Conservation (phyloP, 2,329 filamentous ascomycete species). For the Didymella keratinophila region DNA sequence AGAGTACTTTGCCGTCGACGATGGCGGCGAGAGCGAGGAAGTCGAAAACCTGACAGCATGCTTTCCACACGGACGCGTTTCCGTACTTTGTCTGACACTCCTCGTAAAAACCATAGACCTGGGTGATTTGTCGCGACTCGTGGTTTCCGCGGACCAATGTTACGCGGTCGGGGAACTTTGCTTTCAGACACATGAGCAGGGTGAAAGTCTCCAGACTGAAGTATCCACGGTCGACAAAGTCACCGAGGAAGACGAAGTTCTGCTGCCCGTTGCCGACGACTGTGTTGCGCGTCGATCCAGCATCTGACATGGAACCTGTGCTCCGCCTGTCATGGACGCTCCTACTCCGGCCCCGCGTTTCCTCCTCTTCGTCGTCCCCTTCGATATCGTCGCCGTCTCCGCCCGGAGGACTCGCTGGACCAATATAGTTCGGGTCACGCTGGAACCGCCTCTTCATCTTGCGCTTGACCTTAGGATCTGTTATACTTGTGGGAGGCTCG, state of each 20-base stretch:
- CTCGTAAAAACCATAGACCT: slow-evolving; percentile 99
- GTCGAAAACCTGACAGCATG: slow-evolving; percentile 98
- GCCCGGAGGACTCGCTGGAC: slow-evolving; percentile 58
- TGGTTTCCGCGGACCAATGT: slow-evolving; percentile 84
- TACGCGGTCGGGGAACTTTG: slow-evolving; percentile 76
- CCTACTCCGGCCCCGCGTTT: slow-evolving; percentile 54
- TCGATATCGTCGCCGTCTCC: slow-evolving; percentile 58
- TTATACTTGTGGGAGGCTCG: slow-evolving; percentile 88
- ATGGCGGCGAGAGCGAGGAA: slow-evolving; percentile 96
- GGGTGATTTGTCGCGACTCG: slow-evolving; percentile 98
- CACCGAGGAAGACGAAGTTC: slow-evolving; percentile 74
- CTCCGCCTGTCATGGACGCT: slow-evolving; percentile 52
- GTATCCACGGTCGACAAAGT: slow-evolving; percentile 78
- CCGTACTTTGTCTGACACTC: slow-evolving; percentile 99
- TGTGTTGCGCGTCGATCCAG: slow-evolving; percentile 49
- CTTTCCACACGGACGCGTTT: slow-evolving; percentile 99
- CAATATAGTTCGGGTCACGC: slow-evolving; percentile 62
- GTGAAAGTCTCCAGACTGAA: slow-evolving; percentile 79
- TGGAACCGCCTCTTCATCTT: slow-evolving; percentile 73
- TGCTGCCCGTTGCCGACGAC: slow-evolving; percentile 64
- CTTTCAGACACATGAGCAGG: slow-evolving; percentile 74
- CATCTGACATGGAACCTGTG: slow-evolving; percentile 53
- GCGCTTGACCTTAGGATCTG: slow-evolving; percentile 83
- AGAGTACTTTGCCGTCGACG: slow-evolving; percentile 99
- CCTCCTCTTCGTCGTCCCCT: slow-evolving; percentile 57